Evolutionary conservation across 495 filamentous ascomycete species (phyloP).

Genomic region (Chaetomidium leptoderma): DNA sequence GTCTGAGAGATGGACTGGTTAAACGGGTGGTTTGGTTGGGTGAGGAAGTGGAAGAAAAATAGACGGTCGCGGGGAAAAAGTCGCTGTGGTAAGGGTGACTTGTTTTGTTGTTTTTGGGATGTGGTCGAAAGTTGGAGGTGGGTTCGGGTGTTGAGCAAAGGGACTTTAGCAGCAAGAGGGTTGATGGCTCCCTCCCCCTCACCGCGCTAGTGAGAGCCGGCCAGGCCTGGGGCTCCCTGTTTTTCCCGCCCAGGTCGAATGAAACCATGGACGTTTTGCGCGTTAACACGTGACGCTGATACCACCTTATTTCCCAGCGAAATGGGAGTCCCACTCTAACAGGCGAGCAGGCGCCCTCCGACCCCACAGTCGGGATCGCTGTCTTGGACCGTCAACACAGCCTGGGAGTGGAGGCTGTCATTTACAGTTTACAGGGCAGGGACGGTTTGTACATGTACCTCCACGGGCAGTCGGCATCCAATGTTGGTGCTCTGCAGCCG

Average conservation of each 20-base stretch:
- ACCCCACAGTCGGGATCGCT: constrained; percentile 17
- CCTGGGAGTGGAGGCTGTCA: constrained; percentile 12
- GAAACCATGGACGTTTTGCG: constrained; percentile 14
- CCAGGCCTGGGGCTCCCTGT: constrained; percentile 25
- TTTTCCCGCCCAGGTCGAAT: constrained; percentile 22
- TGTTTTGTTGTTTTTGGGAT: constrained; percentile 37
- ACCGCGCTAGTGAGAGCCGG: constrained; percentile 23
- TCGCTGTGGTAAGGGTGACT: constrained; percentile 15
- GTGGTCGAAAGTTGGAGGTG: constrained; percentile 15
- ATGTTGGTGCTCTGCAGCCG: background rate
- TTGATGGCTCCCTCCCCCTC: constrained; percentile 27
- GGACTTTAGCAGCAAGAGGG: constrained; percentile 25
- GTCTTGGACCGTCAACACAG: background rate
- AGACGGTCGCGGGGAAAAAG: constrained; percentile 12
- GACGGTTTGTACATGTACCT: too few species aligned
- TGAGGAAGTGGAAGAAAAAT: constrained; percentile 16
- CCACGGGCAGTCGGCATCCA: too few species aligned
- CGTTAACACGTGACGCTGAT: constrained; percentile 24
- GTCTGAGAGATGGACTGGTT: constrained; percentile 26
- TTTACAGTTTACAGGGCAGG: background rate
- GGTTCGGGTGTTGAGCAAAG: constrained; percentile 30
- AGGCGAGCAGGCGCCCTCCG: constrained; percentile 10
- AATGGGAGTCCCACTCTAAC: constrained; percentile 25
- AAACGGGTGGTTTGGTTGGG: constrained; percentile 17
- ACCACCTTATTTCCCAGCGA: constrained; percentile 17